Percentiles rank a stretch among this genome's conserved stretches.
These are phyloP conservation scores for Calonectria hawksworthii DNA, from an alignment of 2,329 filamentous ascomycete species.

Conservation along the genomic window DNA sequence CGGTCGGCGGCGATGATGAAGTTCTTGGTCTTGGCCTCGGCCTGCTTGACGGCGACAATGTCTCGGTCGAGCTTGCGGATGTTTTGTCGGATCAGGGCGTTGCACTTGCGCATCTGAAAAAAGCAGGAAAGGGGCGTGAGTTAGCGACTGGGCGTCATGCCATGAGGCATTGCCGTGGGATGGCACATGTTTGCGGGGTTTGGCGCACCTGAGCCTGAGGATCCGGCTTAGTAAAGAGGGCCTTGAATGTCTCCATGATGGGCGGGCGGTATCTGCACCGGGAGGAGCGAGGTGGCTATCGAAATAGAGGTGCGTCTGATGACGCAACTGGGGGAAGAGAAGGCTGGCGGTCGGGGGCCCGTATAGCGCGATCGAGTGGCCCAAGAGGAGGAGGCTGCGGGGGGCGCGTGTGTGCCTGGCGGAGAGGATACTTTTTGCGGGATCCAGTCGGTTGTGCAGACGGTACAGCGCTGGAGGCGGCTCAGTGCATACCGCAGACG, in stretches of 20 bases:
- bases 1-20: constrained; percentile 87
- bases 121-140: constrained; percentile 11
- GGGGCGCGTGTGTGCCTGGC: not conserved
- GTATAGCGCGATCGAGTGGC: not conserved
- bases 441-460: not conserved
- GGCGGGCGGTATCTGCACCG: constrained; percentile 37
- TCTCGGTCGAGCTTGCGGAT: constrained; percentile 96
- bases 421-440: not conserved
- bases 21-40: constrained; percentile 87
- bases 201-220: constrained; percentile 87
- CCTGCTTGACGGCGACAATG: constrained; percentile 81
- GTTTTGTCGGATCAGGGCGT: constrained; percentile 88
- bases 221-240: constrained; percentile 92
- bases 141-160: constrained; percentile 4
- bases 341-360: constrained; percentile 20
- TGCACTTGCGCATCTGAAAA: constrained; percentile 91
- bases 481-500: constrained; percentile 24
- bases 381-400: not conserved
- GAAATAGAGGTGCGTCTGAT: constrained; percentile 34
- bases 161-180: not conserved
- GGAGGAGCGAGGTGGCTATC: constrained; percentile 20
- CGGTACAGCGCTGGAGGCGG: not conserved
- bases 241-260: constrained; percentile 87
- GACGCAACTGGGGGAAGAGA: constrained; percentile 40
- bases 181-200: not conserved